A percentile compares a stretch with the other conserved stretches of the same genome.
Evolutionary conservation across 495 filamentous ascomycete genomes (phyloP).

Genomic region (Collariella sp.): DNA sequence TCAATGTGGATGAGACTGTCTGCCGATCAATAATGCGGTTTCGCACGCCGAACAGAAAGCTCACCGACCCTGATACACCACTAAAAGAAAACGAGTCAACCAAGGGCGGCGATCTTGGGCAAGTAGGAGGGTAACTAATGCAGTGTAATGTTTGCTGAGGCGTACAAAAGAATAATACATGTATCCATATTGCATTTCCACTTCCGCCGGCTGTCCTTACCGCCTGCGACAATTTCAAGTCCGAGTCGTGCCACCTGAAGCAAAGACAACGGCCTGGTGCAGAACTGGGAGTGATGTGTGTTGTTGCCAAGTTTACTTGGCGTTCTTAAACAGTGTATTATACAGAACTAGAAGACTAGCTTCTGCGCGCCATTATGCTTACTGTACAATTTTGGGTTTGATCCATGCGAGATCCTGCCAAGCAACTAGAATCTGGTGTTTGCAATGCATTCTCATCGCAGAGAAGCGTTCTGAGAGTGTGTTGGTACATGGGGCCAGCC

Average conservation of each 20-base stretch:
- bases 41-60: background rate
- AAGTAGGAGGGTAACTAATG: background rate
- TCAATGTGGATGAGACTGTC: slow-evolving; percentile 20
- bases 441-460: background rate
- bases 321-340: background rate
- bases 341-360: background rate
- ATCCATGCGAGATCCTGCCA: background rate
- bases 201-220: background rate
- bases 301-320: too few relatives aligned
- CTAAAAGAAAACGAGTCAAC: background rate
- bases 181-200: background rate
- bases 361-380: background rate
- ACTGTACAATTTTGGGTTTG: too few relatives aligned
- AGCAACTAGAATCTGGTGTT: background rate
- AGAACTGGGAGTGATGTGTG: too few relatives aligned
- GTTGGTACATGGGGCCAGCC: slow-evolving; percentile 12
- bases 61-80: background rate
- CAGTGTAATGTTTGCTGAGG: background rate
- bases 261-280: too few relatives aligned
- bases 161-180: background rate
- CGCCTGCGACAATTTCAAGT: too few relatives aligned
- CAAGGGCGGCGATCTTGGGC: background rate
- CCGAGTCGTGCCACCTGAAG: too few relatives aligned
- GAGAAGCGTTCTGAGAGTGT: background rate
- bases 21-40: background rate